A percentile compares a stretch with the other conserved stretches of the same genome.
Evolutionary conservation across 139 green algal species (phyloP).

Genomic region (Chlamydomonas eustigma): DNA sequence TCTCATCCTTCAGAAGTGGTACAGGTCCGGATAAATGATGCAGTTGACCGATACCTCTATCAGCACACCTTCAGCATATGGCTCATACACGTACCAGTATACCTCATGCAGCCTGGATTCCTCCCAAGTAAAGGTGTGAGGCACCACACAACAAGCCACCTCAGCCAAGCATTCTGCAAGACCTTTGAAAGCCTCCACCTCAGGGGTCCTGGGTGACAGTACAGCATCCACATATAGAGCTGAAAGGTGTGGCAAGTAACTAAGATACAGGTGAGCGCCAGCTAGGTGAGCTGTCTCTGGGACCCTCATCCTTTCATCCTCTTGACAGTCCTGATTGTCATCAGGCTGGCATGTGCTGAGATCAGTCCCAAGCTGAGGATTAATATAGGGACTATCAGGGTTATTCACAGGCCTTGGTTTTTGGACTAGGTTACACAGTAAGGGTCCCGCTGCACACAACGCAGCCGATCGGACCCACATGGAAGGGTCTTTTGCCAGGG

Average conservation of each 20-base stretch:
- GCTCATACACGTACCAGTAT: too few species aligned
- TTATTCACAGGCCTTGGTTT: too few species aligned
- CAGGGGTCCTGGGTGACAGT: neutral
- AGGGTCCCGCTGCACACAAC: neutral
- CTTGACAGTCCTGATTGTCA: neutral
- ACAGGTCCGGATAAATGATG: too few species aligned
- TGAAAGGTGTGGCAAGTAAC: neutral
- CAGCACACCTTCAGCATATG: too few species aligned
- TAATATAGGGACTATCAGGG: too few species aligned
- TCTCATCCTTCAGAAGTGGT: too few species aligned
- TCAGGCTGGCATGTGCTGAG: neutral
- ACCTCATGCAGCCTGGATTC: neutral
- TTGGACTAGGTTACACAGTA: too few species aligned
- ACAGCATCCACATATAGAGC: neutral
- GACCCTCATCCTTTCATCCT: too few species aligned
- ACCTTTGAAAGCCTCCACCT: too few species aligned
- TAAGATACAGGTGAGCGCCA: too few species aligned
- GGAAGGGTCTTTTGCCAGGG: neutral
- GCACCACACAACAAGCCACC: neutral
- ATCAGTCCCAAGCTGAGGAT: neutral
- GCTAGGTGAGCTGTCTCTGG: too few species aligned
- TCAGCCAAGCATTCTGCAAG: neutral
- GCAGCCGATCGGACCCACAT: neutral
- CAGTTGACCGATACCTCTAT: too few species aligned
- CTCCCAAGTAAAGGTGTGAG: neutral